Evolutionary conservation across 139 green algal genomes (phyloP), one percentile per base, ranked within the genome.

Genomic region (Chlamydomonas applanata): DNA sequence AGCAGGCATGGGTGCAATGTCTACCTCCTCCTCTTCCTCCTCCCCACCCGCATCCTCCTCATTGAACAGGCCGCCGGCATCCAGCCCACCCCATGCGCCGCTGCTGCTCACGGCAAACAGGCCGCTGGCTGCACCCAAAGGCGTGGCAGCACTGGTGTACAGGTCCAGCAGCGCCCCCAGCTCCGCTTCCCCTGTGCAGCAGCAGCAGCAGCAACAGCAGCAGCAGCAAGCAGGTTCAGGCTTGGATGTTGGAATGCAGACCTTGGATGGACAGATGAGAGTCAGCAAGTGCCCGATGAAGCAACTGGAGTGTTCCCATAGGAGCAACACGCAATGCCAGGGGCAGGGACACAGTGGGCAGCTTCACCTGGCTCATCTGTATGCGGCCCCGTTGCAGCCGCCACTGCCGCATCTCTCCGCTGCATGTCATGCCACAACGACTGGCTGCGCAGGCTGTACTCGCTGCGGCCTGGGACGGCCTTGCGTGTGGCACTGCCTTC

Each of bases 41-140:
- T 49, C 40, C 40, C 7, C 40, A 49, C 40, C 40, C 7, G 7
- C 40, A 7, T 49, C 40, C 11, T 49, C 40, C 40, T 49, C 40
- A 49, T 75, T 60, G 75, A 91, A 90, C 27, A 90, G 75, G 35
- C 74, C 81, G 14, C 52, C 82, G 64, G 79, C 79, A 64, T 76
- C 52, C 49, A 72, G 29, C 35, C 71, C 61, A 69, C 80, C 54
- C 54, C 54, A 27, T 17, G 54, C 54, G 22, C 54, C 40, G 11
- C 40, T 49, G 40, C 40, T 49, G 40, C 40, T 11, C 7, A 11
- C 40, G 11, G 40, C 40, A 49, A 49, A 49, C 40, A 49, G 40
- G 11, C 40, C 40, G 11, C 40, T 11, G 7, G 40, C 40, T 49
- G 40, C 40, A 7, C 40, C 40, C 40, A 49, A 11, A 19, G 40